phyloP scores from a whole-genome alignment of 768 basidiomycete genomes.

The Porphyrellus cyaneotinctus region DNA sequence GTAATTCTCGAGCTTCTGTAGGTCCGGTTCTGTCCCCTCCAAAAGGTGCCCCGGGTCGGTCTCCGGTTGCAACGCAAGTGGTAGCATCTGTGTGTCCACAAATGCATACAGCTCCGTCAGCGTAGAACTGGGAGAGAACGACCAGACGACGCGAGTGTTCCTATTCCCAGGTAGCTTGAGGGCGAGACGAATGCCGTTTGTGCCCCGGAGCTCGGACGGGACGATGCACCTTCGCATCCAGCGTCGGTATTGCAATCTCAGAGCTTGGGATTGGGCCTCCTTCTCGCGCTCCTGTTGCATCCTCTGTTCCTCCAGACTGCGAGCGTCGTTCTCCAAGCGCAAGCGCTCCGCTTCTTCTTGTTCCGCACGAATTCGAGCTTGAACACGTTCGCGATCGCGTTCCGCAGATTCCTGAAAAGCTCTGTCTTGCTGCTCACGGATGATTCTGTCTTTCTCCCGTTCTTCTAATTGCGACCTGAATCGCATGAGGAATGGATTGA shows the following conservation, averaged over 20 bases:
- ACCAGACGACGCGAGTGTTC: slow-evolving; percentile 55
- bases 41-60: slow-evolving; percentile 45
- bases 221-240: slow-evolving; percentile 54
- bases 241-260: slow-evolving; percentile 51
- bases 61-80: slow-evolving; percentile 33
- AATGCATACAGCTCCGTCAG: slow-evolving; percentile 68
- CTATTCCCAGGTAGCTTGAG: slow-evolving; percentile 53
- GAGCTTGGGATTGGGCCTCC: slow-evolving; percentile 32
- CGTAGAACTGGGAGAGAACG: slow-evolving; percentile 46
- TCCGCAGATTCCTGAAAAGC: slow-evolving; percentile 65
- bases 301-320: slow-evolving; percentile 32
- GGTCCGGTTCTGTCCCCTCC: slow-evolving; percentile 30
- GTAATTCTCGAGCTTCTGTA: slow-evolving; percentile 34
- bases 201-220: slow-evolving; percentile 25
- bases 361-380: slow-evolving; percentile 49
- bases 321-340: slow-evolving; percentile 28
- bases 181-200: slow-evolving; percentile 41
- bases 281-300: slow-evolving; percentile 38
- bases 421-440: slow-evolving; percentile 79
- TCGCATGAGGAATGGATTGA: slow-evolving; percentile 67
- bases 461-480: slow-evolving; percentile 51
- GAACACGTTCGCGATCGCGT: slow-evolving; percentile 66
- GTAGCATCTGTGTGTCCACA: slow-evolving; percentile 60
- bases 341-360: slow-evolving; percentile 33
- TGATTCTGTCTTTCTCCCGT: slow-evolving; percentile 48